phyloP scores from a whole-genome alignment of 2,329 filamentous ascomycete species.

The Cytospora mali region DNA sequence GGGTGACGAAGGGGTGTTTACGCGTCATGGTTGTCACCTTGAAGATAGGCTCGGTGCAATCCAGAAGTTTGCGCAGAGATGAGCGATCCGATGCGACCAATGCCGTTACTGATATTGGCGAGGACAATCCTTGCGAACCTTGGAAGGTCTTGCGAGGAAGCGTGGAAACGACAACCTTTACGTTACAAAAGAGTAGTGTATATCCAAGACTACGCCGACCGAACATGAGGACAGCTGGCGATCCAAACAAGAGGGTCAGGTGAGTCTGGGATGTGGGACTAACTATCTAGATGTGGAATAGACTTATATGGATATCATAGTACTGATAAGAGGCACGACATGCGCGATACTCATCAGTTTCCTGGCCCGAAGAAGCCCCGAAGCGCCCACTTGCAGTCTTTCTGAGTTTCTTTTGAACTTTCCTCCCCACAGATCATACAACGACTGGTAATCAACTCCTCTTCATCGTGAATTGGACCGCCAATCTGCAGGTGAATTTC shows the following conservation, averaged over 20 bases:
- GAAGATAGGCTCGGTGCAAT: neutral
- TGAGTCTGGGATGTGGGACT: neutral
- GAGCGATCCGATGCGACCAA: neutral
- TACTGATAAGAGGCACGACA: neutral
- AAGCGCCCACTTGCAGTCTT: neutral
- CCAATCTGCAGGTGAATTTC: neutral
- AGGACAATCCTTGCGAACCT: neutral
- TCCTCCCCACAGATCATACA: neutral
- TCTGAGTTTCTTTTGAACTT: neutral
- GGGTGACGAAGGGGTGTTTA: neutral
- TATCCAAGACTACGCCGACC: neutral
- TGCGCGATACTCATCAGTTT: neutral
- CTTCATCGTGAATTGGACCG: neutral
- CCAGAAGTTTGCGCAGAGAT: constrained; percentile 5
- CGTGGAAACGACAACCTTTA: neutral
- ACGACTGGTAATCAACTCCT: neutral
- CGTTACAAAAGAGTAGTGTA: neutral
- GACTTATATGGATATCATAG: neutral
- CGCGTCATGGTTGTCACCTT: neutral
- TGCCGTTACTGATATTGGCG: neutral
- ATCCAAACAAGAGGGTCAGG: neutral
- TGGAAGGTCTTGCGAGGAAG: neutral
- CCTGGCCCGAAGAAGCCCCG: neutral
- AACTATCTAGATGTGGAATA: neutral
- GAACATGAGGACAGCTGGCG: neutral